Percentiles rank a stretch among this genome's conserved stretches.
Conservation (phyloP, 1,284 basidiomycete genomes). For the Fomitopsis palustris region DNA sequence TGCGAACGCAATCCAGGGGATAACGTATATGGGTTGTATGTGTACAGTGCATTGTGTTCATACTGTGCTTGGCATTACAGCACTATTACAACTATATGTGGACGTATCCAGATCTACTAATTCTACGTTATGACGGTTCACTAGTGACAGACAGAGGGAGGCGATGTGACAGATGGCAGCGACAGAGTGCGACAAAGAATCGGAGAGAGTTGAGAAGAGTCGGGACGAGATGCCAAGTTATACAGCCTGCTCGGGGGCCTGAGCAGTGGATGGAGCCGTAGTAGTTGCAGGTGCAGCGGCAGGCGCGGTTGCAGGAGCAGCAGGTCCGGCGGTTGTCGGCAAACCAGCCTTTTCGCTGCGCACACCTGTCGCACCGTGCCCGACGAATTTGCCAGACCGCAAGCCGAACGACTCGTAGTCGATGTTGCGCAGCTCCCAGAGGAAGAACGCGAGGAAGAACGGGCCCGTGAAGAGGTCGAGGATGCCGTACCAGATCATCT, state of each 20-base stretch:
- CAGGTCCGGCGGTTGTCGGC: not conserved
- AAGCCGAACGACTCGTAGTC: slow-evolving; percentile 25
- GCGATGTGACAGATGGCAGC: not conserved
- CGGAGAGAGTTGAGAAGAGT: no score
- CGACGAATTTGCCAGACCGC: slow-evolving; percentile 23
- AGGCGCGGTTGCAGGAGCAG: not conserved
- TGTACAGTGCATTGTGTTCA: no score
- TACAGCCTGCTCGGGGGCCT: not conserved
- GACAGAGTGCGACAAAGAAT: not conserved
- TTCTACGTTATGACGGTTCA: no score
- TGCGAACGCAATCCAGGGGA: no score
- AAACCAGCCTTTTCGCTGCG: not conserved
- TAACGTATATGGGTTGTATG: no score
- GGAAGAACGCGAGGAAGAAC: slow-evolving; percentile 36
- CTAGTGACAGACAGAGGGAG: no score
- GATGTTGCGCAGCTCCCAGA: slow-evolving; percentile 27
- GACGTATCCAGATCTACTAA: no score
- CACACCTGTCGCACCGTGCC: slow-evolving; percentile 12
- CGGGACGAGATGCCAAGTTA: not conserved
- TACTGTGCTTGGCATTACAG: no score
- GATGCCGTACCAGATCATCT: slow-evolving; percentile 3
- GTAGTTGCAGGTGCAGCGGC: not conserved
- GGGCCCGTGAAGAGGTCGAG: slow-evolving; percentile 50
- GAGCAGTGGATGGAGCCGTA: not conserved
- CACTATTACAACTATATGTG: no score